Evolutionary conservation across 495 filamentous ascomycete genomes (phyloP).

Genomic region (Aspergillus panamensis): DNA sequence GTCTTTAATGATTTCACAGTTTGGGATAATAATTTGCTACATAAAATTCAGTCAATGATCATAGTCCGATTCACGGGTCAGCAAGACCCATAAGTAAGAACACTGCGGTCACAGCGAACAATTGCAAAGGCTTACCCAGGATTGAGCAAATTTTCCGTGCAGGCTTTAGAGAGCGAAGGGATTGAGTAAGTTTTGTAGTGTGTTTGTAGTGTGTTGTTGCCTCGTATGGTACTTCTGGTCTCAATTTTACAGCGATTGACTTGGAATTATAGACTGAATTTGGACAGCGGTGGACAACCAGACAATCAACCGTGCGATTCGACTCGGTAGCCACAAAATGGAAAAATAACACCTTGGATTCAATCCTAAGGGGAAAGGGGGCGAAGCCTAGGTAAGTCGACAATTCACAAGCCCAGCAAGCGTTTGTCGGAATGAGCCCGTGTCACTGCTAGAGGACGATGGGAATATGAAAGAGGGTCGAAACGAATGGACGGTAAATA

Average conservation of each 20-base stretch:
- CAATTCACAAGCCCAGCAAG: constrained; percentile 36
- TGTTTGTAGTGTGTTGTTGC: no score
- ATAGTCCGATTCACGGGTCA: background rate
- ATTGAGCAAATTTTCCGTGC: no score
- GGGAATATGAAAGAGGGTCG: background rate
- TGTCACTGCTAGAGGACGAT: constrained; percentile 16
- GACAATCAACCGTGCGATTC: background rate
- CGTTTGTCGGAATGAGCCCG: constrained; percentile 21
- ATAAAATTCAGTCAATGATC: constrained; percentile 2
- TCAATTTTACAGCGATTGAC: background rate
- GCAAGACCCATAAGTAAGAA: background rate
- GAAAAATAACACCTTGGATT: constrained; percentile 1
- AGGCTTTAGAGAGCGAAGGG: no score
- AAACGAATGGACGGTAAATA: constrained; percentile 5
- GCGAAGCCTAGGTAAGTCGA: constrained; percentile 14
- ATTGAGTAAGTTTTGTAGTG: no score
- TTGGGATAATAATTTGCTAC: background rate
- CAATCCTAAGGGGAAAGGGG: constrained; percentile 9
- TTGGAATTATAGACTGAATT: background rate
- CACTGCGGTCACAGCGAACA: background rate
- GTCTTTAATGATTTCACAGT: background rate
- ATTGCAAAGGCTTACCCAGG: background rate
- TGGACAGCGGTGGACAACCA: background rate
- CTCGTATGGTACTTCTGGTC: no score
- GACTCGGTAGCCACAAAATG: background rate